Percentiles rank a stretch among this genome's conserved stretches.
Evolutionary conservation across 2,329 filamentous ascomycete genomes (phyloP).

Genomic region (Plectosphaerella sp.): DNA sequence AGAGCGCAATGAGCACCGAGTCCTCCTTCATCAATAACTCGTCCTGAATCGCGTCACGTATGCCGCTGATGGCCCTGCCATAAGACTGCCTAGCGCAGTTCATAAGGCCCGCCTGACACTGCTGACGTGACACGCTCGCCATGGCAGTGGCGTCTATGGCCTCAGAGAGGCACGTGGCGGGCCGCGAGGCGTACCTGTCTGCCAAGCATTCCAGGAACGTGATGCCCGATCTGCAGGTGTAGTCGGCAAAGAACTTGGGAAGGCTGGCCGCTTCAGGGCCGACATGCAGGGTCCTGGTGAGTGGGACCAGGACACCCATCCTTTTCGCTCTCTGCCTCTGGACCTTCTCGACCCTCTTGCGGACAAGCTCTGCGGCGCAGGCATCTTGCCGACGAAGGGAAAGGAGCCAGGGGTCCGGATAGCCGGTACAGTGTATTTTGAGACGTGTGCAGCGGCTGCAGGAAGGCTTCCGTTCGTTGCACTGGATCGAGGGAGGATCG

Average conservation of each 20-base stretch:
- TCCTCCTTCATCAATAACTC: conserved; percentile 1
- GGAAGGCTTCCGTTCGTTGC: not conserved
- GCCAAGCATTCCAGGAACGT: conserved; percentile 1
- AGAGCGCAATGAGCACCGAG: conserved; percentile 5
- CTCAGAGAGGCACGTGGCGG: conserved; percentile 7
- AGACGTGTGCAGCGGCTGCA: not conserved
- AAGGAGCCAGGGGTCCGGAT: not conserved
- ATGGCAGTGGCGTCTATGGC: conserved; percentile 8
- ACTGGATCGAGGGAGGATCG: too few species aligned
- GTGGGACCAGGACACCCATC: not conserved
- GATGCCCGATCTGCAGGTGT: conserved; percentile 3
- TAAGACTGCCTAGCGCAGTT: conserved; percentile 3
- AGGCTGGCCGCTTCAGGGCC: conserved; percentile 3
- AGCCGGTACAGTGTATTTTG: not conserved
- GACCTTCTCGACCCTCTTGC: conserved; percentile 3
- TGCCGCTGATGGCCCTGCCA: conserved; percentile 1
- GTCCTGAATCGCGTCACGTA: conserved; percentile 2
- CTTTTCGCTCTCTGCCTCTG: not conserved
- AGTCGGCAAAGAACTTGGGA: conserved; percentile 4
- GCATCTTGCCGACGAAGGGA: conserved; percentile 8
- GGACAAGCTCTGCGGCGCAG: conserved; percentile 3
- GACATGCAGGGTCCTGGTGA: not conserved
- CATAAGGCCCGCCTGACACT: conserved; percentile 6
- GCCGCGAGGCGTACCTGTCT: conserved; percentile 9
- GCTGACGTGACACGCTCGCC: conserved; percentile 4